Conservation (phyloP, 352 stramenopile species). For the Phytophthora cactorum region DNA sequence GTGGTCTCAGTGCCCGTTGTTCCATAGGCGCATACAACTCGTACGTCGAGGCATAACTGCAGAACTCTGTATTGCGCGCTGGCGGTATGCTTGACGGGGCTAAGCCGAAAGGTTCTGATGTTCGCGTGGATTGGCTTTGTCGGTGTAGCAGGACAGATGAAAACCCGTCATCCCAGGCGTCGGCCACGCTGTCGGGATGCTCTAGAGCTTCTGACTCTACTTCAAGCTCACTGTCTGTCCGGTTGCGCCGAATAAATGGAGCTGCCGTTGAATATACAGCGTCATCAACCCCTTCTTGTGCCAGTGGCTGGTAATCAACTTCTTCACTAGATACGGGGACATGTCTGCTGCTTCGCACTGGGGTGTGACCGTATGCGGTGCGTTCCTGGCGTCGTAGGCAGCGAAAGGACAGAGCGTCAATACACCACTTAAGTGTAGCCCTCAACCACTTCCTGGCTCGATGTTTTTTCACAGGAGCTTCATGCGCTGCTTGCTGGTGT, state of each 20-base stretch:
- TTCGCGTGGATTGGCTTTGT: too few species aligned
- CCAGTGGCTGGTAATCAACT: background rate
- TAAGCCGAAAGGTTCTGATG: too few species aligned
- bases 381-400: conserved; percentile 3
- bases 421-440: conserved; percentile 2
- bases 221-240: background rate
- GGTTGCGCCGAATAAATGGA: too few species aligned
- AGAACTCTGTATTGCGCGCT: background rate
- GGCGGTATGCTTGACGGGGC: too few species aligned
- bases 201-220: background rate
- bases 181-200: too few species aligned
- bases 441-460: conserved; percentile 11
- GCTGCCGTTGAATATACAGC: too few species aligned
- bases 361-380: background rate
- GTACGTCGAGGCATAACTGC: background rate
- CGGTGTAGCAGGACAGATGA: too few species aligned
- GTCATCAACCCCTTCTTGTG: too few species aligned
- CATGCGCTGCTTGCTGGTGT: background rate
- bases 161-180: too few species aligned
- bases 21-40: background rate
- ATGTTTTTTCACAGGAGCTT: background rate
- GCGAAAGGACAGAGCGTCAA: background rate
- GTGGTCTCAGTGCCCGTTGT: too few species aligned
- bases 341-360: background rate
- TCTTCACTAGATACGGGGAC: background rate